Percentiles rank a stretch among this genome's conserved stretches.
Conservation (phyloP, 371 early-diverging fungal species). For the Zychaea mexicana region DNA sequence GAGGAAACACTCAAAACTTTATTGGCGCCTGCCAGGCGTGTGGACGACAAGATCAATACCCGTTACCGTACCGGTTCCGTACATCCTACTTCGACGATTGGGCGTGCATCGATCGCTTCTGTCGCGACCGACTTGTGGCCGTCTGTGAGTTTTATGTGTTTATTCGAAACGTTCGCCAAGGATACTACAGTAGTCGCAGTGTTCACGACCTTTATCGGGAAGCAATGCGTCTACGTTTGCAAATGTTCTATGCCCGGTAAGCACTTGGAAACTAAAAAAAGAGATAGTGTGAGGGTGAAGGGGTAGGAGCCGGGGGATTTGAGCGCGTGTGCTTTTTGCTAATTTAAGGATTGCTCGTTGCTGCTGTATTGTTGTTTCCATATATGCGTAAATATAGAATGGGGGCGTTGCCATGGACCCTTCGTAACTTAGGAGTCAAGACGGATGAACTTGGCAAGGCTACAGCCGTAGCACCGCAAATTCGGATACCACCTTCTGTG, state of each 20-base stretch:
- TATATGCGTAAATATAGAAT: slow-evolving; percentile 27
- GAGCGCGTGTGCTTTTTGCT: no score
- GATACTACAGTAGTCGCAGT: slow-evolving; percentile 75
- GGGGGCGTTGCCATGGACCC: slow-evolving; percentile 50
- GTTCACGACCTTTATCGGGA: slow-evolving; percentile 82
- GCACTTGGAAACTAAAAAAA: neutral
- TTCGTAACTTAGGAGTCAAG: slow-evolving; percentile 26
- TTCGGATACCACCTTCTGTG: slow-evolving; percentile 22
- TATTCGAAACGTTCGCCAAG: slow-evolving; percentile 85
- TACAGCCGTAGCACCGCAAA: slow-evolving; percentile 12
- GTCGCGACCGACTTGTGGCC: slow-evolving; percentile 90
- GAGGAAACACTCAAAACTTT: slow-evolving; percentile 42
- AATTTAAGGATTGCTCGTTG: no score
- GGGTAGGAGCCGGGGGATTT: no score
- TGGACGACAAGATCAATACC: slow-evolving; percentile 64
- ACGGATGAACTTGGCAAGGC: slow-evolving; percentile 20
- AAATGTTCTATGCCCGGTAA: slow-evolving; percentile 85
- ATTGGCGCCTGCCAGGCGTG: slow-evolving; percentile 84
- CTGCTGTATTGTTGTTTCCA: neutral
- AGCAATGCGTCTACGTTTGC: slow-evolving; percentile 77
- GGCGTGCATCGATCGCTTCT: slow-evolving; percentile 85
- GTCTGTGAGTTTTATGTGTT: slow-evolving; percentile 94
- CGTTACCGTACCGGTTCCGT: slow-evolving; percentile 78
- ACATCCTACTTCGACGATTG: slow-evolving; percentile 82
- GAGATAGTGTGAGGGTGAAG: no score